Evolutionary conservation across 768 basidiomycete genomes (phyloP), one percentile per base, ranked within the genome.

Genomic region (Imleria badia): DNA sequence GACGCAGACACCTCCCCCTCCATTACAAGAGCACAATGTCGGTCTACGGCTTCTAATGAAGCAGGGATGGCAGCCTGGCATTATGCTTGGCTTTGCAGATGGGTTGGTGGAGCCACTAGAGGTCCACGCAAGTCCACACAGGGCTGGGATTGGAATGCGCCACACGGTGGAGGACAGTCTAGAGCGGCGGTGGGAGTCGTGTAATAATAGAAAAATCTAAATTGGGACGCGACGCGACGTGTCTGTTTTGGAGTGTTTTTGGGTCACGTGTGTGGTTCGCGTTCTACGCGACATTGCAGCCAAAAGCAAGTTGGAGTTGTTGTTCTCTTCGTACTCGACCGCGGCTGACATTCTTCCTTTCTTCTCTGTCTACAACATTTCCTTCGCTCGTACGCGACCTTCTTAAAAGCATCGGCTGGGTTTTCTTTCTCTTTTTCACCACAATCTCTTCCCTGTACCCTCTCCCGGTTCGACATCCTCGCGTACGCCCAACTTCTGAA

Each of bases 31-130:
- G 3, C 73, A 76, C 17, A 91, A 89, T 61, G 72, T 91, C 49
- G 91, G 89, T 1, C 83, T 87, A 61, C 77, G 75, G 35, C 72
- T 92, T 30, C 74, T 91, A 1, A 73, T 84, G 67, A 86, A 84
- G 65, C 87, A 88, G 67, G 89, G 89, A 2, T 92, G 90, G 91
- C 73, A 76, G 17, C 89, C 87, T 10, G 90, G 89, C 1, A 70
- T 71, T 11, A 63, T 66, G 20, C 72, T 81, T 5, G 70, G 69
- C n/a, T 5, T 22, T 3, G 19, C 23, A 20, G 51, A n/a, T 2
- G 78, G 78, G 15, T 68, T 85, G 15, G 70, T 82, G n/a, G 83
- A 81, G 26, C 87, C 87, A 2, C 67, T 89, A 7, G 75, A 82
- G 59, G 72, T 82, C 6, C 77, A 66, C 36, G 55, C 72, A 2